Conservation (phyloP, 2,329 filamentous ascomycete species). For the Ceratocystis ficicola region DNA sequence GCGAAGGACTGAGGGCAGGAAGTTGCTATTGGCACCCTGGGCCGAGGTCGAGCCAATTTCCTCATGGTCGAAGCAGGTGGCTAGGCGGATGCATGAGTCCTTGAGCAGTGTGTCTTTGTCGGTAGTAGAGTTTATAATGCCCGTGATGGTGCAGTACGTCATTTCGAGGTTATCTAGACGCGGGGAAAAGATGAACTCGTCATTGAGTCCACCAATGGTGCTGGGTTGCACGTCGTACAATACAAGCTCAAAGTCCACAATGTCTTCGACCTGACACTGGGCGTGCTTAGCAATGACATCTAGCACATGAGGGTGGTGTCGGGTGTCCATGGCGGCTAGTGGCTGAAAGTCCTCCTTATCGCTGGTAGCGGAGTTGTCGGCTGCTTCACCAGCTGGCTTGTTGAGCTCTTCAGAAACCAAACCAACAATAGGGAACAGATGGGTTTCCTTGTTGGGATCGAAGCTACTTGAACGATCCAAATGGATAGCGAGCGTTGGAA, state of each 20-base stretch:
- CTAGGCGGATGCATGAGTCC: constrained; percentile 75
- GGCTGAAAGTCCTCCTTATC: constrained; percentile 52
- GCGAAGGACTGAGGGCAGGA: constrained; percentile 74
- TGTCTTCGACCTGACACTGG: constrained; percentile 53
- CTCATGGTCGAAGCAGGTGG: constrained; percentile 93
- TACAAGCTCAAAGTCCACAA: constrained; percentile 92
- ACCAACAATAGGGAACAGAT: constrained; percentile 86
- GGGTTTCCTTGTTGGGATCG: constrained; percentile 91
- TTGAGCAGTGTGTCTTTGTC: constrained; percentile 53
- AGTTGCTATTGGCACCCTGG: constrained; percentile 85
- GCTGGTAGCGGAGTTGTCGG: constrained; percentile 32
- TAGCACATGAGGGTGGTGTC: constrained; percentile 80
- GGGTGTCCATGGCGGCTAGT: constrained; percentile 61
- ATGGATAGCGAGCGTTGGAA: constrained; percentile 90
- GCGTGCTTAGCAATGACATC: constrained; percentile 74
- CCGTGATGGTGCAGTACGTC: constrained; percentile 84
- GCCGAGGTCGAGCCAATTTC: constrained; percentile 89
- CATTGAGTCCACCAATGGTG: constrained; percentile 74
- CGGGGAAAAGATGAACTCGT: constrained; percentile 94
- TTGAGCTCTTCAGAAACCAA: constrained; percentile 82
- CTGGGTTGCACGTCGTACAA: constrained; percentile 92
- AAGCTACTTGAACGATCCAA: constrained; percentile 78
- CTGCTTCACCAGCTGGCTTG: constrained; percentile 35
- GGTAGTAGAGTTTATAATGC: constrained; percentile 66
- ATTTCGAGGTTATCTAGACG: constrained; percentile 91